A percentile compares a stretch with the other conserved stretches of the same genome.
Evolutionary conservation across 495 filamentous ascomycete species (phyloP).

Genomic region (Neurospora sp.): DNA sequence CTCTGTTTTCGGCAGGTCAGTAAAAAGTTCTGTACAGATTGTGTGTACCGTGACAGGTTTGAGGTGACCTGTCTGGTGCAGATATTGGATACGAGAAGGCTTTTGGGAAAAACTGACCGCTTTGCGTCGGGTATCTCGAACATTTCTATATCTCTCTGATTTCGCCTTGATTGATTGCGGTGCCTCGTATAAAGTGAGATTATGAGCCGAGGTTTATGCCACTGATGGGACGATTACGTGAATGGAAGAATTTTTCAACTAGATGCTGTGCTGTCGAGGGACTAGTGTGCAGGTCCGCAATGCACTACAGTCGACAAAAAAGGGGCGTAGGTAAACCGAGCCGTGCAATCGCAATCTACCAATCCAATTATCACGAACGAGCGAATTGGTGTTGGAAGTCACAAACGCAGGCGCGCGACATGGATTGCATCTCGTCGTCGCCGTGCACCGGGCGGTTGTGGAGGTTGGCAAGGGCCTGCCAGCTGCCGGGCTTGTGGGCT

Average conservation of each 20-base stretch:
- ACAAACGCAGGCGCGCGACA: background rate
- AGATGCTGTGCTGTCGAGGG: background rate
- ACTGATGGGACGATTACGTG: background rate
- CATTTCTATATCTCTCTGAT: conserved; percentile 21
- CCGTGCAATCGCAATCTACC: background rate
- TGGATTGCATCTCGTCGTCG: background rate
- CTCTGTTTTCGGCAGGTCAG: conserved; percentile 19
- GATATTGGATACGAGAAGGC: background rate
- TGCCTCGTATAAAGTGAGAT: background rate
- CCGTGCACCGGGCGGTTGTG: background rate
- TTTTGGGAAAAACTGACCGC: conserved; percentile 25
- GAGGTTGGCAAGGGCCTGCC: background rate
- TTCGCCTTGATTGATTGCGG: no score
- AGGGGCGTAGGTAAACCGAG: background rate
- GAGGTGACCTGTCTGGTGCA: background rate
- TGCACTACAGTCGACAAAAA: background rate
- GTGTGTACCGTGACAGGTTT: background rate
- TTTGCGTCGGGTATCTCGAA: conserved; percentile 45
- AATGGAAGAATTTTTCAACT: background rate
- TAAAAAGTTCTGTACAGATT: background rate
- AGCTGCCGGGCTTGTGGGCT: background rate
- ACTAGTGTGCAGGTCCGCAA: background rate
- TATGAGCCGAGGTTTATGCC: background rate
- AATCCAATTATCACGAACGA: background rate
- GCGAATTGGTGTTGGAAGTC: background rate